Percentiles rank a stretch among this genome's conserved stretches.
Evolutionary conservation across 164 flowering plant species (phyloP).

Genomic region (Euptelea pleiosperma): DNA sequence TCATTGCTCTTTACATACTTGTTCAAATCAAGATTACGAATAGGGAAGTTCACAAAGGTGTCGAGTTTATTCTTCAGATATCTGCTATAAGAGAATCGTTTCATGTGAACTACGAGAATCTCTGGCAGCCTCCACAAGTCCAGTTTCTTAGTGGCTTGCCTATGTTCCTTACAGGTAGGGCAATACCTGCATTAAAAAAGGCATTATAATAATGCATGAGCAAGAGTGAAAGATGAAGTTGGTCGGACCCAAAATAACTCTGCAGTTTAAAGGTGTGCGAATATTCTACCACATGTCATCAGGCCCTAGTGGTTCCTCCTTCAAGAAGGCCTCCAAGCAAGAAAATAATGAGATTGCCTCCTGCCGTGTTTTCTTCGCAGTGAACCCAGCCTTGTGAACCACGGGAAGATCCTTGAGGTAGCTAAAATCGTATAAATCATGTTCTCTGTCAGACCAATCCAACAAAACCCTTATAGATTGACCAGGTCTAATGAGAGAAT

Average conservation of each 20-base stretch:
- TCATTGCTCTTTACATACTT: constrained; percentile 60
- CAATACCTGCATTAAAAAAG: constrained; percentile 67
- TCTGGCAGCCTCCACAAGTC: constrained; percentile 97
- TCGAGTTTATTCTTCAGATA: constrained; percentile 87
- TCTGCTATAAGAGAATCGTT: constrained; percentile 86
- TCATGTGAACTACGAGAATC: constrained; percentile 85
- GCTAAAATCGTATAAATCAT: constrained; percentile 62
- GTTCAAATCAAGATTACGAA: constrained; percentile 73
- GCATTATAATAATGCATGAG: neutral
- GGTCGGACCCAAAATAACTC: neutral
- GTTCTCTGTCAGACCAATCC: constrained; percentile 80
- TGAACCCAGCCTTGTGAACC: constrained; percentile 62
- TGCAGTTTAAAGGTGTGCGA: neutral
- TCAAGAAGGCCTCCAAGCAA: constrained; percentile 91
- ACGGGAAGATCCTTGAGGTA: constrained; percentile 77
- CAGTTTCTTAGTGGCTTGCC: constrained; percentile 88
- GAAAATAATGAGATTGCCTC: constrained; percentile 85
- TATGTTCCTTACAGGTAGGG: constrained; percentile 89
- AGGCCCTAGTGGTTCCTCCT: constrained; percentile 95
- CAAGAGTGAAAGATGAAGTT: neutral
- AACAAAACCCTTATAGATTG: constrained; percentile 41
- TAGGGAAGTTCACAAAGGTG: constrained; percentile 81
- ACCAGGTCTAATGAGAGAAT: constrained; percentile 36
- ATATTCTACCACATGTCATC: constrained; percentile 87
- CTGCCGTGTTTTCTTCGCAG: constrained; percentile 65